Evolutionary conservation across 495 filamentous ascomycete genomes (phyloP), one percentile per base, ranked within the genome.

Genomic region (Penicillium antarcticum): DNA sequence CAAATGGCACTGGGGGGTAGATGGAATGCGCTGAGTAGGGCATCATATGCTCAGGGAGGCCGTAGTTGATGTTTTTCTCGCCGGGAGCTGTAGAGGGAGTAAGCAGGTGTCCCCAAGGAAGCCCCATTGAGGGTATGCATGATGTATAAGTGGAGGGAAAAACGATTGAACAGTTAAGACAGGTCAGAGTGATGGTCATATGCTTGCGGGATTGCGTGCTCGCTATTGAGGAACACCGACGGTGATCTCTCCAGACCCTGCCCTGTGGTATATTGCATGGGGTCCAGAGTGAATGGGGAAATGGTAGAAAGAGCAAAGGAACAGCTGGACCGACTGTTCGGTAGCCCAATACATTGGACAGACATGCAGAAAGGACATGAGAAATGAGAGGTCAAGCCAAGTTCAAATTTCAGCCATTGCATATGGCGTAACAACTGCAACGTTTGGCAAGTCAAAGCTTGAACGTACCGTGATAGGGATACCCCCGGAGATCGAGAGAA

Each of bases 1-100:
- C 56, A 62, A 72, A 77, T 17, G 69, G 68, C 39, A 75, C 69
- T 42, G 72, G 71, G n/a, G 71, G 72, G 45, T 77, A 77, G 48
- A 76, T 63, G 11, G 73, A 67, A 38, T 72, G 68, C 41, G 70
- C 58, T 58, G 71, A 67, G 51, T 77, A 75, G 23, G 72, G 67
- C 45, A 77, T 63, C 58, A 74, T 74, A 44, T 74, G 72, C 53
- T 74, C 72, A 42, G 73, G 61, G 39, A 70, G 48, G 23, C 64
- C 69, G 42, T 74, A 74, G 63, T 74, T 69, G 68, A 76, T 69
- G 36, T 58, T 53, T 45, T 76, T 76, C 45, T 76, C 70, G 34
- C 68, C 71, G 40, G 51, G 35, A 31, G 58, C 53, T 63, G 53
- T 31, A 38, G 42, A 53, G 21, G 57, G 51, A 48, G 69, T 68